Conservation (phyloP, 371 early-diverging fungal species). For the Actinomortierella wolfii region DNA sequence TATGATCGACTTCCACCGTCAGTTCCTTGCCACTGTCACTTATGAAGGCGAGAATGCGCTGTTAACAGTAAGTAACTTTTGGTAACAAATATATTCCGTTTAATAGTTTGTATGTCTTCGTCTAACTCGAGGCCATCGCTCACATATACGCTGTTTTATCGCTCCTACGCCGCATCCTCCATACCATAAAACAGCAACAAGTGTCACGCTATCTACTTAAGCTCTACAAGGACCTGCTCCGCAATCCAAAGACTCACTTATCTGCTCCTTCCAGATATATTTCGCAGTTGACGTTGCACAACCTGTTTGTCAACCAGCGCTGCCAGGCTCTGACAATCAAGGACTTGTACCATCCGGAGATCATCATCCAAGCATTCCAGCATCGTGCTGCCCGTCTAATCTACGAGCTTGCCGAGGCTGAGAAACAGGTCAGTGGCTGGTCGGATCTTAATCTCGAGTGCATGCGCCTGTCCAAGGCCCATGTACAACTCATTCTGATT, state of each 20-base stretch:
- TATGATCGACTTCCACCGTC: slow-evolving; percentile 73
- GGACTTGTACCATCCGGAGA: slow-evolving; percentile 56
- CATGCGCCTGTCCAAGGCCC: slow-evolving; percentile 48
- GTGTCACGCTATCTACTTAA: slow-evolving; percentile 66
- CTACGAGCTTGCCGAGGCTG: slow-evolving; percentile 43
- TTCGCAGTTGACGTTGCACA: slow-evolving; percentile 9
- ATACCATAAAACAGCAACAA: slow-evolving; percentile 59
- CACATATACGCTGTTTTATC: neutral
- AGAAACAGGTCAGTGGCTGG: slow-evolving; percentile 24
- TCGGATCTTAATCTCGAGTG: slow-evolving; percentile 51
- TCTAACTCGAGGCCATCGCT: neutral
- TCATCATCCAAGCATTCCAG: slow-evolving; percentile 63
- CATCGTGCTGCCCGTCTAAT: slow-evolving; percentile 69
- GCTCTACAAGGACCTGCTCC: slow-evolving; percentile 40
- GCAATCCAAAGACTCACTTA: slow-evolving; percentile 16
- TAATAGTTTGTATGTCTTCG: neutral
- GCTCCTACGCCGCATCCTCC: too few species aligned
- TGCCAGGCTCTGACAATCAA: slow-evolving; percentile 51
- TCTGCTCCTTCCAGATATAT: slow-evolving; percentile 34
- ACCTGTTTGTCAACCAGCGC: slow-evolving; percentile 13
- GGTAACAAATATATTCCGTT: neutral
- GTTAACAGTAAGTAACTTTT: slow-evolving; percentile 39
- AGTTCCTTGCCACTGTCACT: slow-evolving; percentile 72
- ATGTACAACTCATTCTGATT: slow-evolving; percentile 44
- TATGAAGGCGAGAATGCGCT: slow-evolving; percentile 56